Evolutionary conservation across 1,139 yeast genomes (phyloP).

Genomic region (Fermentozyma sake): DNA sequence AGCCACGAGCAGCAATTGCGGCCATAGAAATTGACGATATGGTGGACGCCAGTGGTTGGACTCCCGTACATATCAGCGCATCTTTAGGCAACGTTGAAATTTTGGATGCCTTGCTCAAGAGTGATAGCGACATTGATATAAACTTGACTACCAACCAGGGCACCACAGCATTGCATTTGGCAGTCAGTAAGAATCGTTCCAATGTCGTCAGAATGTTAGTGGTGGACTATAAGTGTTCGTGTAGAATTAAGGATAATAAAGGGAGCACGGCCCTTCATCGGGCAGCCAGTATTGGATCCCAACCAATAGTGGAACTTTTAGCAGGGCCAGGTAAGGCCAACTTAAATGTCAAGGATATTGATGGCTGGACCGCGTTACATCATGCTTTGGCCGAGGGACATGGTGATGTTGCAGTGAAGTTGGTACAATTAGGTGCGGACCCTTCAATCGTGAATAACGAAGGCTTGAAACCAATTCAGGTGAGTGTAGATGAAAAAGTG

Average conservation of each 20-base stretch:
- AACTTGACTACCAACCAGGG: constrained; percentile 59
- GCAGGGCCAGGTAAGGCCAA: constrained; percentile 56
- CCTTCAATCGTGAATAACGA: constrained; percentile 42
- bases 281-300: constrained; percentile 77
- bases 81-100: constrained; percentile 64
- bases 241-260: constrained; percentile 61
- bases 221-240: constrained; percentile 50
- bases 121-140: constrained; percentile 26
- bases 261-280: constrained; percentile 71
- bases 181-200: constrained; percentile 63
- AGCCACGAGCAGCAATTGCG: constrained; percentile 20
- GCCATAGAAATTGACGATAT: constrained; percentile 58
- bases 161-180: constrained; percentile 70
- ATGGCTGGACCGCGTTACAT: constrained; percentile 85
- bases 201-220: constrained; percentile 51
- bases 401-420: constrained; percentile 64
- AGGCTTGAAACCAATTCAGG: constrained; percentile 56
- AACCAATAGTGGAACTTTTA: constrained; percentile 46
- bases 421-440: constrained; percentile 70
- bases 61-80: constrained; percentile 78
- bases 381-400: constrained; percentile 93
- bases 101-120: constrained; percentile 33
- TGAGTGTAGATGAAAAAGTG: constrained; percentile 60
- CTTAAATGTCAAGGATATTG: constrained; percentile 60
- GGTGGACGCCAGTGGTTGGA: constrained; percentile 80